These are phyloP conservation scores for Patellifolia procumbens DNA, from an alignment of 179 eudicot species.

Conservation along the genomic window DNA sequence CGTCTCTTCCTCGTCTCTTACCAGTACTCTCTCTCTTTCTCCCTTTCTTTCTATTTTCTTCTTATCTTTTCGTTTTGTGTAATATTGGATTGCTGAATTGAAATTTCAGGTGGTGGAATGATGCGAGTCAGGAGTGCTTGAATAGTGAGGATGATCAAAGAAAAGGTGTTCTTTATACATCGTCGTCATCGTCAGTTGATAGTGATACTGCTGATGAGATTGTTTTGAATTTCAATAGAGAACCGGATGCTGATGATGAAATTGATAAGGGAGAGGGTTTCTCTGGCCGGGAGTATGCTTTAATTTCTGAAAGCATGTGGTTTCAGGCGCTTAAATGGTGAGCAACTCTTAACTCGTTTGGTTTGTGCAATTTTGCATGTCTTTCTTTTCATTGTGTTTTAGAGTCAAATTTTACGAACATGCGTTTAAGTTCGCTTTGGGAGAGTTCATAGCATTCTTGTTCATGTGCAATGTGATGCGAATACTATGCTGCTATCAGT, in stretches of 20 bases:
- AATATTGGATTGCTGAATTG: constrained; percentile 7
- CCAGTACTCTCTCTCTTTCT: constrained; percentile 24
- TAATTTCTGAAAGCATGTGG: constrained; percentile 81
- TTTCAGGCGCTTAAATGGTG: constrained; percentile 71
- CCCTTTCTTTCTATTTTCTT: background rate
- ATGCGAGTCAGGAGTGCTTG: constrained; percentile 37
- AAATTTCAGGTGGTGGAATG: constrained; percentile 71
- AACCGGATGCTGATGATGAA: constrained; percentile 15
- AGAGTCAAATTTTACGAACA: background rate
- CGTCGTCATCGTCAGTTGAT: too few species aligned
- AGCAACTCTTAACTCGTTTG: background rate
- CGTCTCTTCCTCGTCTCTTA: constrained; percentile 50
- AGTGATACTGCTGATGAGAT: too few species aligned
- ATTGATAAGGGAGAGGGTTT: constrained; percentile 29
- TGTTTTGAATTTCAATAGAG: constrained; percentile 44
- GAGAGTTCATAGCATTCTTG: background rate
- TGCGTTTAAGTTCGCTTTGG: background rate
- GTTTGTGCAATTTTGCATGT: background rate
- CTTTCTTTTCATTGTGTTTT: background rate
- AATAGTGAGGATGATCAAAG: constrained; percentile 18
- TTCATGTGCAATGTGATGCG: background rate
- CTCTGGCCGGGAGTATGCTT: constrained; percentile 43
- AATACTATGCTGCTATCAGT: too few species aligned
- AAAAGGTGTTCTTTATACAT: constrained; percentile 44
- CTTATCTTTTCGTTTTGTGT: background rate